Conservation (phyloP, 164 flowering plant species). For the Liriodendron chinense region DNA sequence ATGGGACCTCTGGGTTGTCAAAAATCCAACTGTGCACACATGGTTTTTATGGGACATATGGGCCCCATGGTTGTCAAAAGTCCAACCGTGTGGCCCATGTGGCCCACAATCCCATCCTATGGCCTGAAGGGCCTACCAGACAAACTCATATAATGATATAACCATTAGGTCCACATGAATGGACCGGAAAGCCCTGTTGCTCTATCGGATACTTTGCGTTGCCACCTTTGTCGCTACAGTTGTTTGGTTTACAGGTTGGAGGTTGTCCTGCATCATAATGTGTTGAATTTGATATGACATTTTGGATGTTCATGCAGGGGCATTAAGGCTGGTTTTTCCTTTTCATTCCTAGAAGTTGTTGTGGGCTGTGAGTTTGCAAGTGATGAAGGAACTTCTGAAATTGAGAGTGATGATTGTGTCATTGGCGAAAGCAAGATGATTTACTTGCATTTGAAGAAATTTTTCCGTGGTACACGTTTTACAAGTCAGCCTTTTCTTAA, state of each 20-base stretch:
- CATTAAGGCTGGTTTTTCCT: slow-evolving; percentile 57
- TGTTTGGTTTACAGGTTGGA: neutral
- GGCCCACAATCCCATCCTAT: neutral
- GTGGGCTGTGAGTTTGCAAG: slow-evolving; percentile 66
- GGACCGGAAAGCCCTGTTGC: neutral
- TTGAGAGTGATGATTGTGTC: slow-evolving; percentile 20
- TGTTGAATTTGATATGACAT: neutral
- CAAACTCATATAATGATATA: too few relatives aligned
- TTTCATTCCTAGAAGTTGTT: slow-evolving; percentile 78
- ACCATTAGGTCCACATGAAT: neutral
- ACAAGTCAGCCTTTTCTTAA: slow-evolving; percentile 58
- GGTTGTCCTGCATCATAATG: neutral
- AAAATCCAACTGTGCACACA: neutral
- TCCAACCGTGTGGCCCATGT: neutral
- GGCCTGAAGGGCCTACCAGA: neutral
- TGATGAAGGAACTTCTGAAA: slow-evolving; percentile 28
- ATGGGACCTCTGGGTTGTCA: neutral
- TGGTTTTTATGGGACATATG: neutral
- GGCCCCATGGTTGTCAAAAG: neutral
- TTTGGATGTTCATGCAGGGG: slow-evolving; percentile 53
- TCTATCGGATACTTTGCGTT: neutral
- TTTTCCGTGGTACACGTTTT: slow-evolving; percentile 81
- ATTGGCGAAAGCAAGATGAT: slow-evolving; percentile 37
- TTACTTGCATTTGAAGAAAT: slow-evolving; percentile 82
- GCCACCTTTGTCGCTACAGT: neutral